These are phyloP conservation scores for Nectriaceae sp. DNA, from an alignment of 2,329 filamentous ascomycete genomes.

Conservation along the genomic window DNA sequence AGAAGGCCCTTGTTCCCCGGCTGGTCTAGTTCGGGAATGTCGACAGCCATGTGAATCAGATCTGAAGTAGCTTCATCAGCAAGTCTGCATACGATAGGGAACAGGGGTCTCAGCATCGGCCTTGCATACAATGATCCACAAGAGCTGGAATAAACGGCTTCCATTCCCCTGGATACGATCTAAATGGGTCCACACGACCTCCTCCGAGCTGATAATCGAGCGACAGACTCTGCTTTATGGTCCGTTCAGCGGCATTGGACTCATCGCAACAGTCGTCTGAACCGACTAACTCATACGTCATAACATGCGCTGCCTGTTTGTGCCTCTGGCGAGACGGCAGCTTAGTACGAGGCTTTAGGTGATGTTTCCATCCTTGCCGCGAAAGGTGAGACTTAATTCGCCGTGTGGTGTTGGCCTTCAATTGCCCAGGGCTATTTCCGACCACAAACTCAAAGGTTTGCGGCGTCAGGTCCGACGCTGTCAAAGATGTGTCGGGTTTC, in stretches of 20 bases:
- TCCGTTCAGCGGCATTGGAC: conserved; percentile 1
- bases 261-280: neutral
- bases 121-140: conserved; percentile 29
- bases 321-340: neutral
- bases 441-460: conserved; percentile 28
- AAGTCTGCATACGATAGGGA: neutral
- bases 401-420: conserved; percentile 20
- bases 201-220: conserved; percentile 24
- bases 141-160: conserved; percentile 21
- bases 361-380: conserved; percentile 20
- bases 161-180: conserved; percentile 23
- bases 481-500: no score
- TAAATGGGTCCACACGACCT: conserved; percentile 28
- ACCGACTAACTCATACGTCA: neutral
- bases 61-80: conserved; percentile 13
- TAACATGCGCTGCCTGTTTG: neutral
- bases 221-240: neutral
- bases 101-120: neutral
- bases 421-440: conserved; percentile 23
- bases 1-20: conserved; percentile 26
- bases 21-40: conserved; percentile 32
- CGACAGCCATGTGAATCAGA: conserved; percentile 31
- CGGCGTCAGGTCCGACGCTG: no score
- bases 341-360: neutral
- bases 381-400: conserved; percentile 23